Evolutionary conservation across 1,139 yeast genomes (phyloP), one percentile per base, ranked within the genome.

Genomic region (Candida tropicalis): DNA sequence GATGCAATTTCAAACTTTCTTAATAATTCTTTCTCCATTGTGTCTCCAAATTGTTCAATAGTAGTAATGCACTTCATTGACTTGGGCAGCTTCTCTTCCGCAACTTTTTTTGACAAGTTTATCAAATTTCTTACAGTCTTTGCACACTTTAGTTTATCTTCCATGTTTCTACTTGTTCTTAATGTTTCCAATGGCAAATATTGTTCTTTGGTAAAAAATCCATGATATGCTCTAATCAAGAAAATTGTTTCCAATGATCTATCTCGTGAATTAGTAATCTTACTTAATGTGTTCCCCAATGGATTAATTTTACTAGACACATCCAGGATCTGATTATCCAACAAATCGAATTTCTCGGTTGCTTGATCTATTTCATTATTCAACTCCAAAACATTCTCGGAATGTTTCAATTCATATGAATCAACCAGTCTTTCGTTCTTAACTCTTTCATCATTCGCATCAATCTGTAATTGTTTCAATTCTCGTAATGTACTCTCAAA

Each of bases 401-500:
- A 79, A 59, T 90, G 96, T 38, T 73, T 73, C 37, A 82, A 59
- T 59, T 87, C 95, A 48, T 75, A 78, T n/a, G 73, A 68, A 8
- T 78, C 75, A 0, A 85, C 90, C 23, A 79, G 81, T 26, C 66
- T 68, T 38, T 78, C 85, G 24, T 82, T 69, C 12, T 64, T 66
- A 1, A 62, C 66, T 48, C 79, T 81, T 45, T 73, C 74, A 10
- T 63, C 59, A 6, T 68, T 60, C 2, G 90, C 81, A 39, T 82
- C 82, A 1, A 71, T 72, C 40, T 75, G 75, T 37, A 90, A 64
- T 40, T 73, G 73, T 54, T 82, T 79, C 49, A 89, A 67, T 57
- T 88, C 95, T 42, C 82, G 74, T 37, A 90, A 68, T 1, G 95
- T 89, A 2, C 93, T 82, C 62, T 91, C 98, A 63, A 93, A 91